phyloP scores from a whole-genome alignment of 768 basidiomycete genomes.

The Boletus subcaerulescens region DNA sequence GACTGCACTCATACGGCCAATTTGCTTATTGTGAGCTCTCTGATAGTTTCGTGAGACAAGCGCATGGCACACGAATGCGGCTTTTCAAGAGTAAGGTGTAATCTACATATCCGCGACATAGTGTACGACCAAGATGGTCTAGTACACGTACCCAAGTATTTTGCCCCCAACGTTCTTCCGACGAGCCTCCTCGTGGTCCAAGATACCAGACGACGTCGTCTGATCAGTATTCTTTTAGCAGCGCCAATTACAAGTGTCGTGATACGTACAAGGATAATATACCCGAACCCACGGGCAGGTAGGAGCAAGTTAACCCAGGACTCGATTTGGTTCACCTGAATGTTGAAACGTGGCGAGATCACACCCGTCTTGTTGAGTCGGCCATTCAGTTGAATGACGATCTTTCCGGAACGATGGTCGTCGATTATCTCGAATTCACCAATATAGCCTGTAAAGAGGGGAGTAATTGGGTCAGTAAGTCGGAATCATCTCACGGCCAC shows the following conservation, averaged over 20 bases:
- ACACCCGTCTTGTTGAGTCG: slow-evolving; percentile 99
- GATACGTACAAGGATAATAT: slow-evolving; percentile 82
- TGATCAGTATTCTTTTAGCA: slow-evolving; percentile 27
- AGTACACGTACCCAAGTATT: slow-evolving; percentile 90
- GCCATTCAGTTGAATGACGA: slow-evolving; percentile 97
- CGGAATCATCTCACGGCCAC: not conserved
- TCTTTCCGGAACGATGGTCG: slow-evolving; percentile 97
- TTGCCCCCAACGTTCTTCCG: slow-evolving; percentile 98
- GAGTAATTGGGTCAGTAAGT: not conserved
- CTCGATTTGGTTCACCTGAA: slow-evolving; percentile 90
- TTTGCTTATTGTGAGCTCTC: not conserved
- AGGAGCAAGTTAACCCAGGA: slow-evolving; percentile 96
- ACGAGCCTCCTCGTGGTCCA: slow-evolving; percentile 98
- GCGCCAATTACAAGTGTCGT: not conserved
- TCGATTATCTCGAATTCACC: slow-evolving; percentile 99
- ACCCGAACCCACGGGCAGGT: slow-evolving; percentile 94
- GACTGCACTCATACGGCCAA: too few species aligned
- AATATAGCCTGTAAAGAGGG: slow-evolving; percentile 72
- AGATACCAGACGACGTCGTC: slow-evolving; percentile 97
- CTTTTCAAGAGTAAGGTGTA: slow-evolving; percentile 18
- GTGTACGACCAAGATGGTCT: slow-evolving; percentile 28
- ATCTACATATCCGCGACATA: slow-evolving; percentile 19
- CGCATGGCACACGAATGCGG: not conserved
- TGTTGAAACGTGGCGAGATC: slow-evolving; percentile 98
- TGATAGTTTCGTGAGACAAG: not conserved